Conservation (phyloP, 345 rosid genomes). For the Gossypium turneri region DNA sequence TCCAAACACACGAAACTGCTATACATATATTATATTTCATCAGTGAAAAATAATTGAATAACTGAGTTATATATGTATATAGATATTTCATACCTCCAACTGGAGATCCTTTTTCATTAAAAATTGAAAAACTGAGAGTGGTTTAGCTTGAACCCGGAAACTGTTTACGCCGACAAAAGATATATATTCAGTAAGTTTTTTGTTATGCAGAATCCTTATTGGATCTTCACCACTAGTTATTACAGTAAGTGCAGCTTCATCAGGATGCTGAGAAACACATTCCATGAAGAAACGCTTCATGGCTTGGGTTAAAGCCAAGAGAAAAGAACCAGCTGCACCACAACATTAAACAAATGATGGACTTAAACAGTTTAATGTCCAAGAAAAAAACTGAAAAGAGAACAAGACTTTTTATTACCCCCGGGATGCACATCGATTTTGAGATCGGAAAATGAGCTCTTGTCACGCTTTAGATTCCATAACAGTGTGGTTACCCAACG, state of each 20-base stretch:
- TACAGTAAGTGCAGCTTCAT: background rate
- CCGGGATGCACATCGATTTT: background rate
- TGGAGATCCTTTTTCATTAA: background rate
- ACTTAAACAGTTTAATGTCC: background rate
- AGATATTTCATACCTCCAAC: background rate
- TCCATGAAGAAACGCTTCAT: conserved; percentile 10
- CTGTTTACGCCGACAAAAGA: background rate
- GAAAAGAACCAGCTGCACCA: background rate
- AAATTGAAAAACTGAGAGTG: background rate
- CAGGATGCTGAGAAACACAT: background rate
- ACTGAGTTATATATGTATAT: background rate
- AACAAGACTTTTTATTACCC: background rate
- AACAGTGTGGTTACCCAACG: conserved; percentile 1
- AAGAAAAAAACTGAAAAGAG: background rate
- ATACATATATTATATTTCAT: background rate
- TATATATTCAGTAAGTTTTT: background rate
- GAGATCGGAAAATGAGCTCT: background rate
- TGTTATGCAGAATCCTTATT: background rate
- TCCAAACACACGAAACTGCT: background rate
- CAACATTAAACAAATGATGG: background rate
- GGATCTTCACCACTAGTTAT: background rate
- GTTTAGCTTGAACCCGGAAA: background rate
- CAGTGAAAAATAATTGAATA: background rate
- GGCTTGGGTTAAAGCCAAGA: background rate
- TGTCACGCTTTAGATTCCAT: background rate